Conservation (phyloP, 2,329 filamentous ascomycete species). For the Fusarium sp. region DNA sequence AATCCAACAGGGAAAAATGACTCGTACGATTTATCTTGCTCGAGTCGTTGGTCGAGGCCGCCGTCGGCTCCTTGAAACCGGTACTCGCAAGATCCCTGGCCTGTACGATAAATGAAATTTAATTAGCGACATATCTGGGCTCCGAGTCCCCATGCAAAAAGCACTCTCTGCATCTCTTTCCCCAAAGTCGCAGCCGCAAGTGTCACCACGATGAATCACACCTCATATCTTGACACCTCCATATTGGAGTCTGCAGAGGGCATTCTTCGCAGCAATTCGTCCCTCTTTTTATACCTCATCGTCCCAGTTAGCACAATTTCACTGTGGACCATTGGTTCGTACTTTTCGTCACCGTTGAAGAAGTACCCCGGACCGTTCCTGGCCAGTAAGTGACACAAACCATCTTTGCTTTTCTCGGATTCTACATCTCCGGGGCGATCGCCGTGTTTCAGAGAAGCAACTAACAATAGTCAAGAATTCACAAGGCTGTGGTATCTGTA, state of each 20-base stretch:
- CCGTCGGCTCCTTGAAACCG: neutral
- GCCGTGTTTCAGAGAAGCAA: neutral
- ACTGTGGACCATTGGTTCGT: constrained; percentile 23
- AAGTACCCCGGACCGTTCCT: constrained; percentile 49
- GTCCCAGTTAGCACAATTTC: constrained; percentile 6
- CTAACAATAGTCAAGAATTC: constrained; percentile 31
- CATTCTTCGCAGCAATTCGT: neutral
- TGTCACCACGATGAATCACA: constrained; percentile 14
- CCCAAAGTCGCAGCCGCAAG: neutral
- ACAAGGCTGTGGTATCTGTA: constrained; percentile 53
- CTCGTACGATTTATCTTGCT: neutral
- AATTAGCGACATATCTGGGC: constrained; percentile 5
- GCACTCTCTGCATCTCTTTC: neutral
- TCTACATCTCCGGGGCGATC: neutral
- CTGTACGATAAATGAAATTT: neutral
- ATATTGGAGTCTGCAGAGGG: constrained; percentile 1
- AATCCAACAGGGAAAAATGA: neutral
- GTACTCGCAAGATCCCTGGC: neutral
- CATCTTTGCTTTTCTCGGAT: neutral
- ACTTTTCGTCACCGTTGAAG: constrained; percentile 41
- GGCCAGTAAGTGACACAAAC: constrained; percentile 39
- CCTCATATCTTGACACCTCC: neutral
- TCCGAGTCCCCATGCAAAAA: neutral
- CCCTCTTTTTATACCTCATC: constrained; percentile 6
- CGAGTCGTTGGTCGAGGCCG: neutral